Conservation (phyloP, 192 early-diverging fungal species). For the Rhizoclosmatium sp. region DNA sequence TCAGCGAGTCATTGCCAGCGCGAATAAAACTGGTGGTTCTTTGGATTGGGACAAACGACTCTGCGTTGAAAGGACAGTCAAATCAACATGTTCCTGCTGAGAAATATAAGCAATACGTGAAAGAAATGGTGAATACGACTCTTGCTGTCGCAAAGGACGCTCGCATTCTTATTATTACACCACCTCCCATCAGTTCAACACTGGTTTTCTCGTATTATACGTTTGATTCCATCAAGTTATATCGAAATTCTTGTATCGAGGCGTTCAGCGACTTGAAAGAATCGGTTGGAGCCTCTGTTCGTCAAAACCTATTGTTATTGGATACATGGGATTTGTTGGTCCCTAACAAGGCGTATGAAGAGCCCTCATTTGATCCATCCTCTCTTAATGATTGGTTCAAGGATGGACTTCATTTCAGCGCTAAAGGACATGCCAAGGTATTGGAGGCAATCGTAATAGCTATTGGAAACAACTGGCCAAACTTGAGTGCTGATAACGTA, state of each 20-base stretch:
- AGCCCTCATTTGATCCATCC: slow-evolving; percentile 1
- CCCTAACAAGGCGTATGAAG: background rate
- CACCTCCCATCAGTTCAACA: slow-evolving; percentile 69
- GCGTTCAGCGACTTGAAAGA: background rate
- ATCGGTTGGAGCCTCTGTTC: background rate
- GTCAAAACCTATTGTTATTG: slow-evolving; percentile 10
- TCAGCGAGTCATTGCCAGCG: background rate
- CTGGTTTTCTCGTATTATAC: slow-evolving; percentile 26
- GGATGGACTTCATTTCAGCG: background rate
- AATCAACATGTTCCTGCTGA: slow-evolving; percentile 68
- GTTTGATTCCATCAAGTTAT: background rate
- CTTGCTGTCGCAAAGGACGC: slow-evolving; percentile 66
- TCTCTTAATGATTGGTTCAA: slow-evolving; percentile 25
- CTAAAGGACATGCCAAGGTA: background rate
- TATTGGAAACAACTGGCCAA: background rate
- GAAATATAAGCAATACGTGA: slow-evolving; percentile 62
- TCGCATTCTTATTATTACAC: slow-evolving; percentile 72
- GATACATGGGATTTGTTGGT: slow-evolving; percentile 36
- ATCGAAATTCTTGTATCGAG: slow-evolving; percentile 40
- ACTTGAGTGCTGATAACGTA: background rate
- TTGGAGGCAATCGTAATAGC: background rate
- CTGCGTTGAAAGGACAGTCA: background rate
- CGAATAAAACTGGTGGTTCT: background rate
- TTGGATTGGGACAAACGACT: background rate
- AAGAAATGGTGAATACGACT: slow-evolving; percentile 61